phyloP scores from a whole-genome alignment of 306 rosid species.

The Pueraria montana region DNA sequence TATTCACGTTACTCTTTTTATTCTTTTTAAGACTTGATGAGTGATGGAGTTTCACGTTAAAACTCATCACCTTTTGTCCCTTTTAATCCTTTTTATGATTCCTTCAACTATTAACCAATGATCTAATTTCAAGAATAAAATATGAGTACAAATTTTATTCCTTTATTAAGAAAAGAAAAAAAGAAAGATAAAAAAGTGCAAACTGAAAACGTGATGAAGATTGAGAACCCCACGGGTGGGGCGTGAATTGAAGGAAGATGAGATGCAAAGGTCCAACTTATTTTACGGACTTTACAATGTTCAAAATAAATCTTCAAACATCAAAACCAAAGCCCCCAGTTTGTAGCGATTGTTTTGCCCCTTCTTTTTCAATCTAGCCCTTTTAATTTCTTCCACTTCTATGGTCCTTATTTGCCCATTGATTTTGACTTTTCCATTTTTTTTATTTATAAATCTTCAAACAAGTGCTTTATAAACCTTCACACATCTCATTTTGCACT shows the following conservation, averaged over 20 bases:
- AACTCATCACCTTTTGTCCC: neutral
- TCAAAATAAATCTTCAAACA: conserved; percentile 18
- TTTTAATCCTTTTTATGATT: neutral
- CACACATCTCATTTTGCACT: neutral
- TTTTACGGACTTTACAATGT: conserved; percentile 40
- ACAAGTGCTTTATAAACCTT: conserved; percentile 27
- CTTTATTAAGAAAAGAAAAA: neutral
- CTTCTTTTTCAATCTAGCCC: neutral
- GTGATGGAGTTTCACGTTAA: neutral
- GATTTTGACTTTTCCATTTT: conserved; percentile 41
- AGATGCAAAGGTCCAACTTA: conserved; percentile 43
- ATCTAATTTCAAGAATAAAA: neutral
- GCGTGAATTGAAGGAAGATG: conserved; percentile 25
- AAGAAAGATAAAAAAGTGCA: neutral
- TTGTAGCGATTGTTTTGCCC: conserved; percentile 10
- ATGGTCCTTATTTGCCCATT: conserved; percentile 31
- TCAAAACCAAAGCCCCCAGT: conserved; percentile 5
- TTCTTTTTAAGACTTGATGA: neutral
- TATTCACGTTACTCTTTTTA: too few relatives aligned
- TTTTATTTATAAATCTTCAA: conserved; percentile 16
- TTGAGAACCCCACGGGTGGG: neutral
- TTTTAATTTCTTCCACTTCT: conserved; percentile 9
- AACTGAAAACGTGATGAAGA: neutral
- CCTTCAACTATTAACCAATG: neutral
- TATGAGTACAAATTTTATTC: neutral